phyloP scores from a whole-genome alignment of 768 basidiomycete genomes.

The Lactarius deliciosus region DNA sequence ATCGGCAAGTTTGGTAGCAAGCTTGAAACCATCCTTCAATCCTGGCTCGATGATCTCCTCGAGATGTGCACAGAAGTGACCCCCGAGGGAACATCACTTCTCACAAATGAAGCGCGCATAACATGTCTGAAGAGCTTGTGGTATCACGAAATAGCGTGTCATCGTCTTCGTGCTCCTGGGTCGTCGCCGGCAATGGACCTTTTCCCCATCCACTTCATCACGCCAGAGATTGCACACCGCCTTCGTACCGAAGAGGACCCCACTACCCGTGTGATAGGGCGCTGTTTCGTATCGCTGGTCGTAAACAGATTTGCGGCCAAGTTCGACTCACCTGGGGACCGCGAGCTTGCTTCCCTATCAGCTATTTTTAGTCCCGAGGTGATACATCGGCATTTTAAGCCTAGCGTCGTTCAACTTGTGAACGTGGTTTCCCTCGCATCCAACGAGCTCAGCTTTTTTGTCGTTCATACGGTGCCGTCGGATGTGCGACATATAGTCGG shows the following conservation, averaged over 20 bases:
- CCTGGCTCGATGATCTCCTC: background rate
- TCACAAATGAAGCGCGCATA: no score
- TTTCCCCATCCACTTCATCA: background rate
- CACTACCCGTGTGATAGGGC: background rate
- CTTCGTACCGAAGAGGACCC: background rate
- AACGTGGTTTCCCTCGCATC: background rate
- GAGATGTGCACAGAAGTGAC: background rate
- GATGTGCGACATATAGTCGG: background rate
- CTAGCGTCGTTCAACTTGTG: background rate
- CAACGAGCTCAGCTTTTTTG: background rate
- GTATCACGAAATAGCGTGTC: background rate
- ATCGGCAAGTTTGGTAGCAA: no score
- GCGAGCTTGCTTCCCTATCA: background rate
- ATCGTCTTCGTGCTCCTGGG: background rate
- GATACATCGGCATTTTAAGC: background rate
- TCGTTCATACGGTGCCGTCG: background rate
- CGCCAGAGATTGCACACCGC: background rate
- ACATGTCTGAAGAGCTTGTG: background rate
- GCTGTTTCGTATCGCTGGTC: background rate
- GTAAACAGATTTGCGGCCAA: background rate
- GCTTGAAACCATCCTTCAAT: background rate
- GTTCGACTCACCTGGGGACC: background rate
- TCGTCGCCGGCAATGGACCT: background rate
- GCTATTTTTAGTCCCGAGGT: background rate
- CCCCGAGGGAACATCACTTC: fast-evolving